Evolutionary conservation across 768 basidiomycete species (phyloP).

Genomic region (Pleurotus citrinopileatus): DNA sequence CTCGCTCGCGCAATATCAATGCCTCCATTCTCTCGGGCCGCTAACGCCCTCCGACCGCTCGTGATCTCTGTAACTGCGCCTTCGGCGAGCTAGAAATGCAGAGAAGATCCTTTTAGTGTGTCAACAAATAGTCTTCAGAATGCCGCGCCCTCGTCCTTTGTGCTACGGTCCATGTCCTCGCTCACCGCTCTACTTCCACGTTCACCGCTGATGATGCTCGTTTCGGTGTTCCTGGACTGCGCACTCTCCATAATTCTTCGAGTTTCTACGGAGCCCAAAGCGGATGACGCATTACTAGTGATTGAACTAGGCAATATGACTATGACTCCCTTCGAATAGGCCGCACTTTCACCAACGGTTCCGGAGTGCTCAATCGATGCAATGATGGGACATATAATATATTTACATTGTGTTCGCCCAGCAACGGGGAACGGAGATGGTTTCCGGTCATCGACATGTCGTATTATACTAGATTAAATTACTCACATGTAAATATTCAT

Average conservation of each 20-base stretch:
- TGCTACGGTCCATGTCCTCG: background rate
- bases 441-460: background rate
- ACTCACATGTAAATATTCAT: too few species aligned
- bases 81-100: background rate
- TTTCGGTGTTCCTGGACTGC: slow-evolving; percentile 8
- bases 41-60: background rate
- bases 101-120: background rate
- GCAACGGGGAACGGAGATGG: background rate
- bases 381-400: too few species aligned
- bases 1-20: background rate
- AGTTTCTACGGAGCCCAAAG: background rate
- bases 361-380: background rate
- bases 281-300: slow-evolving; percentile 1
- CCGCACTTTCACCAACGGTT: background rate
- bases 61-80: background rate
- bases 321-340: background rate
- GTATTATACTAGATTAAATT: too few species aligned
- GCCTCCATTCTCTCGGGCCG: background rate
- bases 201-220: slow-evolving; percentile 2
- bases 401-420: too few species aligned
- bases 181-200: slow-evolving; percentile 10
- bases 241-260: background rate
- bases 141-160: background rate
- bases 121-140: too few species aligned
- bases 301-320: background rate